Base-by-base conservation (phyloP, 2,329 filamentous ascomycete species). In the Dryadomyces quercus-mongolicae region DNA sequence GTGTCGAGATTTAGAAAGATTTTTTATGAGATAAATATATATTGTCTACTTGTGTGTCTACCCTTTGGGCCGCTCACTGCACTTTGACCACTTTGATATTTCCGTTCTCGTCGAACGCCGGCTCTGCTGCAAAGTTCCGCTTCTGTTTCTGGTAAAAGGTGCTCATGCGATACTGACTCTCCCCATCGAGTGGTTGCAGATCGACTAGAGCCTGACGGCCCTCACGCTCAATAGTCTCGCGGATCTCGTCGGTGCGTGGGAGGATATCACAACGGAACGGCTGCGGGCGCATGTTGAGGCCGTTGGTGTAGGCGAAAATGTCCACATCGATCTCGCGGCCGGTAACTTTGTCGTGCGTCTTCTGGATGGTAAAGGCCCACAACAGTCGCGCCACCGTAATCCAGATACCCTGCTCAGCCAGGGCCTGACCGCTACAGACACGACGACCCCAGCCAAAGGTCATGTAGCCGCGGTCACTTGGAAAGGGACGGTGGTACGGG, bases 361-460 rank as follows among this genome's bases (percentile, higher is more conserved):
- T 71, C 57, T 64, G 60, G 55, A 81, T 74, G 54, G 70, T 68
- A 60, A 81, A 83, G 0, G 70, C 78, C 77, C 80, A 82, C 7
- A 83, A 66, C 31, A 82, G 60, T 15, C 79, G 67, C 9, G 76
- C 75, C 47, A 82, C 69, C 0, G 74, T 79, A 60, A 82, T 73
- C 71, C 77, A 82, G 0, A 77, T 77, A 6, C 78, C 77, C 60
- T 81, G 76, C 63, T 83, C 79, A 1, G 79, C 79, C 18, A 83
- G 66, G 2, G 70, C 74, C 61, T 78, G 71, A 1, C 77, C 77
- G 47, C 71, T 72, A 62, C 77, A 81, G 3, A 77, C 73, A 6
- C 77, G 64, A 3, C 77, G 69, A 7, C 77, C 78, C 73, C 75
- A 80, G 25, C 77, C 76, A 60, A 80, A 78, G 2, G 75, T 75